phyloP scores from a whole-genome alignment of 768 basidiomycete species.

The Tephrocybe sp. region DNA sequence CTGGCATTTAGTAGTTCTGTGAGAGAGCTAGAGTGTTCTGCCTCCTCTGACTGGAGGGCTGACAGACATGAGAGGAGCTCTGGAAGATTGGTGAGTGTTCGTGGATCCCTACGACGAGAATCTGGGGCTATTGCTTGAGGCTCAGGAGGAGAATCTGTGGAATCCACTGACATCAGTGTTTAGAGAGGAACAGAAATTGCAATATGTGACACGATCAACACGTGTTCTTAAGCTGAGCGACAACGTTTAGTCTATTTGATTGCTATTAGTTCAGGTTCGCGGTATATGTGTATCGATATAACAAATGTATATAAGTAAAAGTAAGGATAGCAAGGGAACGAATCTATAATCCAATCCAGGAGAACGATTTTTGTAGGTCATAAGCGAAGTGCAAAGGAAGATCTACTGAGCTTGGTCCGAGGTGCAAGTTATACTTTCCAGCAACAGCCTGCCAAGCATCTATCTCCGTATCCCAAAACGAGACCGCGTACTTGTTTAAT shows the following conservation, averaged over 20 bases:
- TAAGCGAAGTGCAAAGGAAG: slow-evolving; percentile 25
- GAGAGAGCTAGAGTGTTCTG: slow-evolving; percentile 72
- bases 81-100: slow-evolving; percentile 56
- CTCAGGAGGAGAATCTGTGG: background rate
- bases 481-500: slow-evolving; percentile 70
- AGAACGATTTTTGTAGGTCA: slow-evolving; percentile 21
- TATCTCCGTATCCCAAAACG: slow-evolving; percentile 54
- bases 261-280: too few species aligned
- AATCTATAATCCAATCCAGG: slow-evolving; percentile 34
- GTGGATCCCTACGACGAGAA: slow-evolving; percentile 28
- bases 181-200: slow-evolving; percentile 1
- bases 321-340: too few species aligned
- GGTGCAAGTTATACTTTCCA: slow-evolving; percentile 50
- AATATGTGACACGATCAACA: too few species aligned
- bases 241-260: too few species aligned
- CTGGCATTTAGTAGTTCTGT: slow-evolving; percentile 68
- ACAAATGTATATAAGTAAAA: too few species aligned
- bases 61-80: slow-evolving; percentile 79
- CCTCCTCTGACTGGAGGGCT: slow-evolving; percentile 73
- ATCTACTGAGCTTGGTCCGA: slow-evolving; percentile 40
- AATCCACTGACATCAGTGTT: slow-evolving; percentile 8
- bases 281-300: too few species aligned
- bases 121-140: background rate
- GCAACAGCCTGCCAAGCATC: slow-evolving; percentile 48
- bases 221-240: too few species aligned